A percentile compares a stretch with the other conserved stretches of the same genome.
Conservation (phyloP, 2,329 filamentous ascomycete genomes). For the Apiospora kogelbergensis region DNA sequence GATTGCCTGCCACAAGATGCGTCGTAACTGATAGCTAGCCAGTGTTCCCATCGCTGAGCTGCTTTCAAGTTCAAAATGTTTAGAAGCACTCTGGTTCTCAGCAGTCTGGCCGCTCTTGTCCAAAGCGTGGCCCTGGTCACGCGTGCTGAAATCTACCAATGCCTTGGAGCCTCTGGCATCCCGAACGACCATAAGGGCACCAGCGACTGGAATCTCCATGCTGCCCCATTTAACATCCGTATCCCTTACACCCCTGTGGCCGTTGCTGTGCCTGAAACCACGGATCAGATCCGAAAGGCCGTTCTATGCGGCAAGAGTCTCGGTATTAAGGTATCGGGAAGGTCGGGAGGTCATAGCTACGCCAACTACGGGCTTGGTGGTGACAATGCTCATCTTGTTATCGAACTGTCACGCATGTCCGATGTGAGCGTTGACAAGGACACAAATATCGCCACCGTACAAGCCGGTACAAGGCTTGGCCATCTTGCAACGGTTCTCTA, state of each 20-base stretch:
- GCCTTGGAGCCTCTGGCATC: constrained; percentile 24
- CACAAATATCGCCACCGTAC: constrained; percentile 39
- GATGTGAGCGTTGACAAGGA: constrained; percentile 37
- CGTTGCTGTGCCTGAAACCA: constrained; percentile 41
- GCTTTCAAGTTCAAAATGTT: not conserved
- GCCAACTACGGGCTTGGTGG: constrained; percentile 45
- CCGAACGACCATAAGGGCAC: constrained; percentile 25
- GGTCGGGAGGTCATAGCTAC: constrained; percentile 50
- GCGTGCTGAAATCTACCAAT: constrained; percentile 28
- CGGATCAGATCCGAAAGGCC: constrained; percentile 42
- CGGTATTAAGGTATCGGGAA: constrained; percentile 44
- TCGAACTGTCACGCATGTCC: constrained; percentile 44
- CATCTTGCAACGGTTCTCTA: constrained; percentile 35
- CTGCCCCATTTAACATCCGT: constrained; percentile 29
- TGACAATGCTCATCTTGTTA: constrained; percentile 44
- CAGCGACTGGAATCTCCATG: constrained; percentile 28
- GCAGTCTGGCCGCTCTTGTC: constrained; percentile 23
- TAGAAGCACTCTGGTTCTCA: constrained; percentile 23
- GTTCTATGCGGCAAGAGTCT: constrained; percentile 42
- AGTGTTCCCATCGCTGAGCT: not conserved
- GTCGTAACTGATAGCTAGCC: not conserved
- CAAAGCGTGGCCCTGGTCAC: constrained; percentile 24
- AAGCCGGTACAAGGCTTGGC: constrained; percentile 44
- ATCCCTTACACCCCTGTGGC: constrained; percentile 35
- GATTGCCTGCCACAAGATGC: too few relatives aligned